A percentile compares a stretch with the other conserved stretches of the same genome.
Conservation (phyloP, 2,329 filamentous ascomycete species). For the Paracamarosporium sp. region DNA sequence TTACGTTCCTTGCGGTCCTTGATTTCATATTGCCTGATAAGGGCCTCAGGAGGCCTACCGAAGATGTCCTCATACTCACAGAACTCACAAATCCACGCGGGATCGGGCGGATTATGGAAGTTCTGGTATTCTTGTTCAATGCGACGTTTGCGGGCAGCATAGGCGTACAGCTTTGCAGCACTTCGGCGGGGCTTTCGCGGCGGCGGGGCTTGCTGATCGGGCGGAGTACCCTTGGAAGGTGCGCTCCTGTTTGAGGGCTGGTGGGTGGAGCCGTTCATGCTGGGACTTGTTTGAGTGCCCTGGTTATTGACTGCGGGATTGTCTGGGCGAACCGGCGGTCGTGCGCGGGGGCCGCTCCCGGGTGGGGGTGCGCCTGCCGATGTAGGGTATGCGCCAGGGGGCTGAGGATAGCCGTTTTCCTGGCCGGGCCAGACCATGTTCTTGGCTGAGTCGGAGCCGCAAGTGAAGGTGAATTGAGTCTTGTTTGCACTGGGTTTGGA, state of each 20-base stretch:
- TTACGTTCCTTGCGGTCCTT: constrained; percentile 88
- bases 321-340: constrained; percentile 38
- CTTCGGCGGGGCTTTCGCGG: constrained; percentile 68
- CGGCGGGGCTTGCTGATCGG: constrained; percentile 54
- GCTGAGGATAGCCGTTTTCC: constrained; percentile 51
- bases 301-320: constrained; percentile 57
- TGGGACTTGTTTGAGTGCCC: constrained; percentile 63
- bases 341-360: constrained; percentile 30
- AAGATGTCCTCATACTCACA: constrained; percentile 98
- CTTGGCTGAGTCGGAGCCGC: constrained; percentile 85
- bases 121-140: constrained; percentile 80
- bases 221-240: constrained; percentile 42
- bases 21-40: constrained; percentile 92
- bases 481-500: constrained; percentile 71
- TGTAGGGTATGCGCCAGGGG: constrained; percentile 45
- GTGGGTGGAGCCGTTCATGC: constrained; percentile 50
- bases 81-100: constrained; percentile 96
- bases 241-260: constrained; percentile 35
- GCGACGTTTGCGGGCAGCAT: constrained; percentile 79
- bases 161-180: constrained; percentile 72
- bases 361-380: constrained; percentile 22
- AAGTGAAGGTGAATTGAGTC: constrained; percentile 95
- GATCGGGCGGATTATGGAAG: constrained; percentile 77
- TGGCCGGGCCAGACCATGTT: constrained; percentile 77
- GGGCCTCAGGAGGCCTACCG: constrained; percentile 79